A percentile compares a stretch with the other conserved stretches of the same genome.
Conservation (phyloP, 2,329 filamentous ascomycete genomes). For the Pseudonectria foliicola region DNA sequence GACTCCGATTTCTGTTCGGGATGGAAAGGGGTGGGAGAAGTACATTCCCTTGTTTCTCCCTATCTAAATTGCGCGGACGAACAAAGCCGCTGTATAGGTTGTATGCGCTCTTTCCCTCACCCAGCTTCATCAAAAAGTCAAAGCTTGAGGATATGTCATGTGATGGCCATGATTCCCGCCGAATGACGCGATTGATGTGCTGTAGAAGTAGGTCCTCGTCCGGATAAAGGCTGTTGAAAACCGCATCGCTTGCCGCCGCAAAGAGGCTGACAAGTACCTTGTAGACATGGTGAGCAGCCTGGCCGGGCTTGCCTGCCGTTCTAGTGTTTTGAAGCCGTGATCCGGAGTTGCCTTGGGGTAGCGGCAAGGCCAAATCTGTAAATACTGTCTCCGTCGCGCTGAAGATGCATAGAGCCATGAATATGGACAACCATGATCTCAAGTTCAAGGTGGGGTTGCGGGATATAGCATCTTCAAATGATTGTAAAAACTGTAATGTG, state of each 20-base stretch:
- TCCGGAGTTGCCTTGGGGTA: constrained; percentile 8
- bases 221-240: constrained; percentile 33
- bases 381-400: constrained; percentile 47
- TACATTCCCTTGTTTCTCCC: constrained; percentile 2
- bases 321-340: constrained; percentile 5
- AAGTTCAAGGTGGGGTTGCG: constrained; percentile 31
- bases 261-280: constrained; percentile 45
- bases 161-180: constrained; percentile 39
- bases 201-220: constrained; percentile 39
- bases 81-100: constrained; percentile 28
- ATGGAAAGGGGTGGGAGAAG: constrained; percentile 8
- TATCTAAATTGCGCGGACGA: constrained; percentile 12
- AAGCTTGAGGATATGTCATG: constrained; percentile 39
- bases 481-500: constrained; percentile 44
- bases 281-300: constrained; percentile 41
- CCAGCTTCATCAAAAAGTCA: constrained; percentile 44
- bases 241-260: constrained; percentile 36
- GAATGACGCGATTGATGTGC: constrained; percentile 38
- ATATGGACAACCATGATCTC: constrained; percentile 43
- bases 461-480: constrained; percentile 41
- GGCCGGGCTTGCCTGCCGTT: constrained; percentile 11
- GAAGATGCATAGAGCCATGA: constrained; percentile 52
- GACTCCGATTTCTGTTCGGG: constrained; percentile 4
- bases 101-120: constrained; percentile 34
- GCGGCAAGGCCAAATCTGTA: constrained; percentile 31